Evolutionary conservation across 306 rosid species (phyloP).

Genomic region (Adenanthera pavonina): DNA sequence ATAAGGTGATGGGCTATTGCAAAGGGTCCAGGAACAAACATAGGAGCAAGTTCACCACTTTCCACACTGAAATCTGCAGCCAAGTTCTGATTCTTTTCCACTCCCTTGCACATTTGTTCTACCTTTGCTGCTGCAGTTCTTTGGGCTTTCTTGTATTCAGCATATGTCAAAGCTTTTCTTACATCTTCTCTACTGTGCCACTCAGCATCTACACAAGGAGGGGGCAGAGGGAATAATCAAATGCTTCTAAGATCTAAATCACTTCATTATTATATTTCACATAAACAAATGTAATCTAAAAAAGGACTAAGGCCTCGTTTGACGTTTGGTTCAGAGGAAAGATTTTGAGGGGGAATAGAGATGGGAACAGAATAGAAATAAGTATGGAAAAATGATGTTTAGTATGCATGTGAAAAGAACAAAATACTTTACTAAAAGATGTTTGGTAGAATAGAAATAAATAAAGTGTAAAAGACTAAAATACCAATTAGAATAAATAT

Average conservation of each 20-base stretch:
- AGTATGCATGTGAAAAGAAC: too few species aligned
- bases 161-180: conserved; percentile 60
- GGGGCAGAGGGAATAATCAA: not conserved
- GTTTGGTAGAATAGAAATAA: too few species aligned
- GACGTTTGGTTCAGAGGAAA: too few species aligned
- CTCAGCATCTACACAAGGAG: conserved; percentile 53
- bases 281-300: not conserved
- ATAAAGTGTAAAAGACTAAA: too few species aligned
- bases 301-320: not conserved
- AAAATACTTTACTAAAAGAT: too few species aligned
- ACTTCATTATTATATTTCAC: not conserved
- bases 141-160: conserved; percentile 80
- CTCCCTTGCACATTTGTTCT: conserved; percentile 81
- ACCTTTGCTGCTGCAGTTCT: conserved; percentile 68
- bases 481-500: too few species aligned
- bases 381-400: too few species aligned
- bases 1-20: conserved; percentile 90
- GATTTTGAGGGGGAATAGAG: too few species aligned
- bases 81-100: conserved; percentile 62
- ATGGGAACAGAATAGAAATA: too few species aligned
- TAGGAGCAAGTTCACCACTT: conserved; percentile 69
- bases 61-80: conserved; percentile 73
- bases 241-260: conserved; percentile 11
- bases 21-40: conserved; percentile 87
- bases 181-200: conserved; percentile 87